Evolutionary conservation across 768 basidiomycete species (phyloP), one percentile per base, ranked within the genome.

Genomic region (Boletus patriciae): DNA sequence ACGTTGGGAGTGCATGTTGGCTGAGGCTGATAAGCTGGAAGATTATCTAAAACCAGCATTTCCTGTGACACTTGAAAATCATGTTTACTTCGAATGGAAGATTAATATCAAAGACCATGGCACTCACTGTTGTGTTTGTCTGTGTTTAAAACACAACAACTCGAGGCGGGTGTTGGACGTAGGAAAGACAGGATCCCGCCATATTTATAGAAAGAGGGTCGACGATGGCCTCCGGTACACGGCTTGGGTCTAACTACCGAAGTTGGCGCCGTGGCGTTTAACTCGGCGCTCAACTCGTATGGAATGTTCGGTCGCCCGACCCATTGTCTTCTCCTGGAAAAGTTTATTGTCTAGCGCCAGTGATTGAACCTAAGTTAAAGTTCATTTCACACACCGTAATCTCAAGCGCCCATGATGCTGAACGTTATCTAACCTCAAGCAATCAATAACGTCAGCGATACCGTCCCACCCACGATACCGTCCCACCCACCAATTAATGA

Each of bases 1-100:
- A 58, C 66, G 11, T 79, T 78, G 44, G 75, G 74, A 42, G 58
- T 42, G 33, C 18, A 37, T 13, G 18, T 15, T 21, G 53, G 62
- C 25, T 57, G 67, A n/a, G 5, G 9, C 3, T 50, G 47, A 49
- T 62, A 64, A 27, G 60, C 33, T n/a, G 62, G 55, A 2, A 21
- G 57, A 19, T 11, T 16, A 16, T 48, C 47, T n/a, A 29, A 12
- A 6, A 13, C 2, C 3, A 45, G 25, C 13, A 23, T 44, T 37
- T 52, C 50, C 9, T 46, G 58, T 0, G 54, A 19, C 48, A 61
- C 58, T 56, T 57, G 16, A 43, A 40, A 37, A 46, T 19, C 12
- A 16, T n/a, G 29, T 37, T 57, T 34, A 19, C 0, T 45, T 59
- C 19, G 13, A 42, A 42, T 12, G 13, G 9, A 36, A 41, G 13